Percentiles rank a stretch among this genome's conserved stretches.
These are phyloP conservation scores for Pisolithus orientalis DNA, from an alignment of 768 basidiomycete species.

Conservation along the genomic window DNA sequence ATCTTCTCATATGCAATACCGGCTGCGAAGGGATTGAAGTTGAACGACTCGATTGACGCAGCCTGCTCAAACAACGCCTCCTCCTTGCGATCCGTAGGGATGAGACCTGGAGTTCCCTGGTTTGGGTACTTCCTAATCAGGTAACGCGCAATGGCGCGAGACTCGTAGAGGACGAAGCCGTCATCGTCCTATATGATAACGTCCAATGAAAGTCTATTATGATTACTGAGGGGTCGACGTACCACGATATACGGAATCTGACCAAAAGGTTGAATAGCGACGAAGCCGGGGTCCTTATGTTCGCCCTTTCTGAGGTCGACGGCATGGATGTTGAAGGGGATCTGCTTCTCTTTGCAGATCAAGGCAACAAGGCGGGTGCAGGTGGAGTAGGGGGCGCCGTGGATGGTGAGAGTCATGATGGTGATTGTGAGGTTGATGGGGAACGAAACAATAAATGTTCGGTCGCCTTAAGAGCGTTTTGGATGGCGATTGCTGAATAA, in stretches of 20 bases:
- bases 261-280: slow-evolving; percentile 52
- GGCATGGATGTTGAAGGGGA: slow-evolving; percentile 46
- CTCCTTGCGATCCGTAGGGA: slow-evolving; percentile 38
- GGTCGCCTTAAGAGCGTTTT: too few relatives aligned
- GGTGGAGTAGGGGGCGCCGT: slow-evolving; percentile 33
- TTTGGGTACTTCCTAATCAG: slow-evolving; percentile 46
- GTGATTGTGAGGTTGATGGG: neutral
- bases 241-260: slow-evolving; percentile 42
- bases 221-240: too few relatives aligned
- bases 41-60: slow-evolving; percentile 40
- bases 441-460: too few relatives aligned
- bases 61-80: slow-evolving; percentile 28
- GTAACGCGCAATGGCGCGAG: slow-evolving; percentile 57
- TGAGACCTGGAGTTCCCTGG: slow-evolving; percentile 41
- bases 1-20: slow-evolving; percentile 42
- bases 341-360: slow-evolving; percentile 47
- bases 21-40: slow-evolving; percentile 42
- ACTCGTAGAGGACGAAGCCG: slow-evolving; percentile 57
- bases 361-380: slow-evolving; percentile 47
- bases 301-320: slow-evolving; percentile 38
- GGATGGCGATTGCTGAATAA: too few relatives aligned
- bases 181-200: slow-evolving; percentile 42
- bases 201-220: neutral
- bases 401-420: slow-evolving; percentile 32
- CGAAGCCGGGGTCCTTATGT: slow-evolving; percentile 41